Evolutionary conservation across 192 early-diverging fungal species (phyloP).

Genomic region (Mycoemilia scoparia): DNA sequence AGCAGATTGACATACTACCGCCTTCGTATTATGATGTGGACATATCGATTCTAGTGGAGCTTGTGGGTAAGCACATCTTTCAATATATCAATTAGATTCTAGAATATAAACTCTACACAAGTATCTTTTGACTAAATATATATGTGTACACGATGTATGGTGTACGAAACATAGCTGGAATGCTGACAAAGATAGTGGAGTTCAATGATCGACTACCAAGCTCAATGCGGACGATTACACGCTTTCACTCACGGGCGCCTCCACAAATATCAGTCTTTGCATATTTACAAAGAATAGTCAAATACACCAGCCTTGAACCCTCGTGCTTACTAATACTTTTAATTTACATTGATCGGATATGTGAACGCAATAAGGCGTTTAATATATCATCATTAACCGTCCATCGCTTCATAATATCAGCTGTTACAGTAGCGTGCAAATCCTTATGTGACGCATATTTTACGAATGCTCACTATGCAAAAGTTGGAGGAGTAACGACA

Average conservation of each 20-base stretch:
- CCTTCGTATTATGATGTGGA: too few relatives aligned
- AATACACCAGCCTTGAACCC: slow-evolving; percentile 78
- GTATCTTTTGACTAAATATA: too few relatives aligned
- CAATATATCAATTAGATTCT: too few relatives aligned
- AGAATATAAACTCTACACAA: too few relatives aligned
- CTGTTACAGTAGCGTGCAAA: slow-evolving; percentile 71
- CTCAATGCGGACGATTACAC: slow-evolving; percentile 34
- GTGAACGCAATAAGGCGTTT: slow-evolving; percentile 51
- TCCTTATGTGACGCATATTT: slow-evolving; percentile 84
- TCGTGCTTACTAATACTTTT: slow-evolving; percentile 74
- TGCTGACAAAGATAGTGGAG: slow-evolving; percentile 30
- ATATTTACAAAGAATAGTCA: slow-evolving; percentile 77
- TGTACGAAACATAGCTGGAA: too few relatives aligned
- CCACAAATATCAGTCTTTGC: slow-evolving; percentile 74
- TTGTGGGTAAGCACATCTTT: too few relatives aligned
- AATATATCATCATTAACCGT: slow-evolving; percentile 87
- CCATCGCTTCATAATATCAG: slow-evolving; percentile 84
- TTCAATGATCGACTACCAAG: slow-evolving; percentile 53
- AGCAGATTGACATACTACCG: too few relatives aligned
- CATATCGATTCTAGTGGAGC: too few relatives aligned
- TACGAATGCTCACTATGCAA: slow-evolving; percentile 88
- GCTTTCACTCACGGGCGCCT: slow-evolving; percentile 86
- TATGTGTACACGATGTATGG: too few relatives aligned
- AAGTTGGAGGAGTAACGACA: slow-evolving; percentile 83
- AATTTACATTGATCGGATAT: slow-evolving; percentile 86